Conservation (phyloP, 1,139 yeast genomes). For the Hansenula anomala region DNA sequence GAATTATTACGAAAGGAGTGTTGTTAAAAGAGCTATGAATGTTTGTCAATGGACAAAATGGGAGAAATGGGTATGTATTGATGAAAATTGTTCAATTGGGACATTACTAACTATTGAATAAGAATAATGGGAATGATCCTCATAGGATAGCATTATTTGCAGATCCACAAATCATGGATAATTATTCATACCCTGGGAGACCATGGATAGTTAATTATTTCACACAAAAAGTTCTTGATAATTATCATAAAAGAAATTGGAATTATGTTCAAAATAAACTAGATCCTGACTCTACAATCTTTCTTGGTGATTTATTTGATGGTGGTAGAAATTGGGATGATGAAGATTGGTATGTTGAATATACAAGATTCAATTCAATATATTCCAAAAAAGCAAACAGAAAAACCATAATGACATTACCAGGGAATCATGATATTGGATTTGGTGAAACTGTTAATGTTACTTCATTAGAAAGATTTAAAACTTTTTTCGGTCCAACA, state of each 20-base stretch:
- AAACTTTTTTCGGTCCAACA: conserved; percentile 65
- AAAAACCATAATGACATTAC: conserved; percentile 54
- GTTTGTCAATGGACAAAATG: conserved; percentile 61
- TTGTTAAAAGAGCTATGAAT: conserved; percentile 43
- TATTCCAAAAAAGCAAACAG: conserved; percentile 47
- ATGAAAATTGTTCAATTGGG: no score
- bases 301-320: conserved; percentile 88
- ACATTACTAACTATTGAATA: no score
- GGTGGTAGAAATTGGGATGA: conserved; percentile 91
- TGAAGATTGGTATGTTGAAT: conserved; percentile 69
- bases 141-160: conserved; percentile 73
- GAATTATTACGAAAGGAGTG: conserved; percentile 57
- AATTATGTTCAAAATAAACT: conserved; percentile 50
- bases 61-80: conserved; percentile 46
- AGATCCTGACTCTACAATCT: conserved; percentile 72
- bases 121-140: conserved; percentile 29
- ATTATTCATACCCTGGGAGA: conserved; percentile 58
- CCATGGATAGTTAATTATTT: conserved; percentile 41
- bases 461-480: conserved; percentile 55
- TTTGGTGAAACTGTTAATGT: conserved; percentile 65
- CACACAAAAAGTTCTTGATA: conserved; percentile 50
- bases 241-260: conserved; percentile 77
- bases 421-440: conserved; percentile 97
- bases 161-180: conserved; percentile 91
- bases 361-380: conserved; percentile 56